These are phyloP conservation scores for Grammothele lineata DNA, from an alignment of 768 basidiomycete species.

Conservation along the genomic window DNA sequence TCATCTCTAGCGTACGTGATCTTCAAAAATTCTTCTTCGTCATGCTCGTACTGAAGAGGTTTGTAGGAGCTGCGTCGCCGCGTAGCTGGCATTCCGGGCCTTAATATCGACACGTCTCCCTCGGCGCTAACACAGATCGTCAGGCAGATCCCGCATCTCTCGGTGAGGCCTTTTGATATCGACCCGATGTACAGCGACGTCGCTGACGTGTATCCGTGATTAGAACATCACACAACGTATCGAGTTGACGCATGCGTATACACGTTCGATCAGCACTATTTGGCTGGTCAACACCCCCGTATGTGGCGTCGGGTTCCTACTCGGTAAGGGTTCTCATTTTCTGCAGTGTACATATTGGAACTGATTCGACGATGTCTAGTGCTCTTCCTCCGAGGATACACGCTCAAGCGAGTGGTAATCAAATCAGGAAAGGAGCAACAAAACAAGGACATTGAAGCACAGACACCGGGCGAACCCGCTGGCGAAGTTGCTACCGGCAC, in stretches of 20 bases:
- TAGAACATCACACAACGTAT: constrained; percentile 48
- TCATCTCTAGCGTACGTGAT: constrained; percentile 52
- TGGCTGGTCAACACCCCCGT: constrained; percentile 66
- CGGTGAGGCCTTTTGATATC: no score
- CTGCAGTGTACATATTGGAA: no score
- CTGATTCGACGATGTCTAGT: no score
- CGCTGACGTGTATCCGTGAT: no score
- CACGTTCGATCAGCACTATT: constrained; percentile 55
- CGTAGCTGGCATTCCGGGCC: constrained; percentile 34
- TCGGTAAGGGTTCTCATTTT: constrained; percentile 29
- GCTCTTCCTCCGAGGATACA: constrained; percentile 56
- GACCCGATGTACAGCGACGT: no score
- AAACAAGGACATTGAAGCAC: constrained; percentile 24
- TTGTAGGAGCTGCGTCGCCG: constrained; percentile 34
- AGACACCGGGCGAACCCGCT: constrained; percentile 1
- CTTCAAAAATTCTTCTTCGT: neutral
- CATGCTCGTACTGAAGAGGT: neutral
- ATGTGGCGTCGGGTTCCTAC: constrained; percentile 45
- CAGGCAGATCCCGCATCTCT: constrained; percentile 38
- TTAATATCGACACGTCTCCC: constrained; percentile 38
- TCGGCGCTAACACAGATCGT: constrained; percentile 45
- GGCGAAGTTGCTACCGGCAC: no score
- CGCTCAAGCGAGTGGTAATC: constrained; percentile 48
- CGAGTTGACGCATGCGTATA: constrained; percentile 56
- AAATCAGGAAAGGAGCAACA: constrained; percentile 28